Percentiles rank a stretch among this genome's conserved stretches.
Evolutionary conservation across 2,329 filamentous ascomycete species (phyloP).

Genomic region (Proliferodiscus dingleyae): DNA sequence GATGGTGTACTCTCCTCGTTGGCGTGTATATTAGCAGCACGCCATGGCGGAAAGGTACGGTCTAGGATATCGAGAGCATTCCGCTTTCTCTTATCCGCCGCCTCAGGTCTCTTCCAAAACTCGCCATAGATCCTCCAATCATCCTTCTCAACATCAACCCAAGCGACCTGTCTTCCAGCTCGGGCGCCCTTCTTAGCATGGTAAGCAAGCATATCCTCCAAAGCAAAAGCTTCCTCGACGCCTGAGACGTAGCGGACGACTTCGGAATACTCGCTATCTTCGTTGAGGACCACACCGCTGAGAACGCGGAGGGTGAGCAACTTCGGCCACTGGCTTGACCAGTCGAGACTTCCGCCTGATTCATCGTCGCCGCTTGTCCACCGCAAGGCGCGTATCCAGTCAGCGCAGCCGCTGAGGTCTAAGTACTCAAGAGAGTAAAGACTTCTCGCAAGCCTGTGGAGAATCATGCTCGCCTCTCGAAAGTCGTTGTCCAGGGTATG

Average conservation of each 20-base stretch:
- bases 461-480: slow-evolving; percentile 51
- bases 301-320: slow-evolving; percentile 15
- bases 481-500: slow-evolving; percentile 55
- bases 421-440: slow-evolving; percentile 57
- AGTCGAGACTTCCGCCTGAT: slow-evolving; percentile 20
- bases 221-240: slow-evolving; percentile 13
- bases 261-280: slow-evolving; percentile 8
- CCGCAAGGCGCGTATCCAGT: slow-evolving; percentile 41
- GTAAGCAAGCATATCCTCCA: slow-evolving; percentile 17
- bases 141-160: slow-evolving; percentile 21
- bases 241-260: slow-evolving; percentile 11
- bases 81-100: slow-evolving; percentile 15
- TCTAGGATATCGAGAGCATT: slow-evolving; percentile 3
- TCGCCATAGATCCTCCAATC: slow-evolving; percentile 15
- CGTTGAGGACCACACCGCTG: slow-evolving; percentile 12
- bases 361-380: slow-evolving; percentile 15
- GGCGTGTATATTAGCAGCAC: not conserved
- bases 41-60: not conserved
- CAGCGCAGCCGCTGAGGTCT: slow-evolving; percentile 54
- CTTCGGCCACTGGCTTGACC: slow-evolving; percentile 24
- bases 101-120: slow-evolving; percentile 13
- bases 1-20: not conserved
- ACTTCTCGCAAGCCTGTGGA: slow-evolving; percentile 48
- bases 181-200: slow-evolving; percentile 10
- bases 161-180: slow-evolving; percentile 5